A percentile compares a stretch with the other conserved stretches of the same genome.
phyloP scores from a whole-genome alignment of 2,329 filamentous ascomycete species.

The Epichloe elymi region DNA sequence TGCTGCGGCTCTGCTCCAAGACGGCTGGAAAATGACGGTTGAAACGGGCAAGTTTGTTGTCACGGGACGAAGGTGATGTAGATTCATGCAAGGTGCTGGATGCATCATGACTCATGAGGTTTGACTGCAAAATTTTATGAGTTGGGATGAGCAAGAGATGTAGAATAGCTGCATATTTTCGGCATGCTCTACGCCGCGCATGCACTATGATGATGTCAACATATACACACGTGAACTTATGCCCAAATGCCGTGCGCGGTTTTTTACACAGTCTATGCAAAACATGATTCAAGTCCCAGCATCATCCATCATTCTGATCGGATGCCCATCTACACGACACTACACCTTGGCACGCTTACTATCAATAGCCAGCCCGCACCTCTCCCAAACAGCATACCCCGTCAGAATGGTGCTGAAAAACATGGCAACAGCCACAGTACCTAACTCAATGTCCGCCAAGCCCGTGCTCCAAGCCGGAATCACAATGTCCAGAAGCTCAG shows the following conservation, averaged over 20 bases:
- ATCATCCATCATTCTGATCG: no score
- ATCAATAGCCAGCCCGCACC: constrained; percentile 21
- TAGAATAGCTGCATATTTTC: no score
- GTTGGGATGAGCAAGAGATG: no score
- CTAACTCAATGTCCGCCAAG: constrained; percentile 40
- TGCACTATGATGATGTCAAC: no score
- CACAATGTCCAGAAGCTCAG: constrained; percentile 48
- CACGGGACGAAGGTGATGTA: constrained; percentile 36
- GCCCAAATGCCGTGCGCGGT: no score
- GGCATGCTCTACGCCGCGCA: no score
- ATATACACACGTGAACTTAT: no score
- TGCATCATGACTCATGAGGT: no score
- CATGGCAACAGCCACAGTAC: constrained; percentile 44
- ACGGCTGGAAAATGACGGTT: constrained; percentile 74
- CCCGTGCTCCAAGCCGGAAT: constrained; percentile 47
- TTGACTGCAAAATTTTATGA: no score
- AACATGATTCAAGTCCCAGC: no score
- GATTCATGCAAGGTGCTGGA: no score
- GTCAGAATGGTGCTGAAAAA: constrained; percentile 49
- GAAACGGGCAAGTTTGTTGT: constrained; percentile 59
- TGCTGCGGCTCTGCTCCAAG: constrained; percentile 56
- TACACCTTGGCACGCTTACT: constrained; percentile 1
- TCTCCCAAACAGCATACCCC: constrained; percentile 47
- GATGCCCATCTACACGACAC: not conserved
- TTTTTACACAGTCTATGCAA: no score